phyloP scores from a whole-genome alignment of 192 early-diverging fungal species.

The Coemansia sp. region DNA sequence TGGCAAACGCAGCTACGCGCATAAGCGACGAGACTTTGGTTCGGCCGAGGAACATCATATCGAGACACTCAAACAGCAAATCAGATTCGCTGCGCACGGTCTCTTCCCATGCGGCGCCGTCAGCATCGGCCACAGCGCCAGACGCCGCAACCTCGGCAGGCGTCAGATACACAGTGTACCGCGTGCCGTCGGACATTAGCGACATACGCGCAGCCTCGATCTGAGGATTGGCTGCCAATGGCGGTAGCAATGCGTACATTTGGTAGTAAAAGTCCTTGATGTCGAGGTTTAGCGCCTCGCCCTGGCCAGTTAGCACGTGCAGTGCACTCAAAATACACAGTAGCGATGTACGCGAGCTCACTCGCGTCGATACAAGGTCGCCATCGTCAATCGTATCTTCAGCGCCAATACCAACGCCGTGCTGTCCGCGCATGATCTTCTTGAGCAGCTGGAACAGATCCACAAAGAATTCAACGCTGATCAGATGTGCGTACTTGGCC shows the following conservation, averaged over 20 bases:
- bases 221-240: constrained; percentile 64
- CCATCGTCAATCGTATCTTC: constrained; percentile 50
- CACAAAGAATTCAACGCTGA: constrained; percentile 93
- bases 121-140: constrained; percentile 22
- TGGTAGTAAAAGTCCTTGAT: constrained; percentile 86
- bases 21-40: constrained; percentile 71
- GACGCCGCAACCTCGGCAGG: constrained; percentile 42
- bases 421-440: constrained; percentile 70
- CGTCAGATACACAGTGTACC: constrained; percentile 42
- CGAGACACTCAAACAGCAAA: constrained; percentile 77
- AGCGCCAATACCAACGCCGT: constrained; percentile 52
- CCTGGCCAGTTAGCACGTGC: constrained; percentile 85
- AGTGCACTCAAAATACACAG: constrained; percentile 90
- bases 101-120: constrained; percentile 51
- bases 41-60: constrained; percentile 82
- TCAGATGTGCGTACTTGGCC: constrained; percentile 86
- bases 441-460: constrained; percentile 85
- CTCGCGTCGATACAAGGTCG: constrained; percentile 30
- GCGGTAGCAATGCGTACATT: constrained; percentile 77
- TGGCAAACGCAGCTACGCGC: constrained; percentile 84
- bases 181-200: constrained; percentile 45
- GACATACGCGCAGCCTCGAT: constrained; percentile 60
- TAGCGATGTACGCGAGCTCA: constrained; percentile 68
- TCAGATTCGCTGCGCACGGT: constrained; percentile 70
- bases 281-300: constrained; percentile 90